Percentiles rank a stretch among this genome's conserved stretches.
Evolutionary conservation across 805 yeast species (phyloP).

Genomic region (Wickerhamomyces hampshirensis): DNA sequence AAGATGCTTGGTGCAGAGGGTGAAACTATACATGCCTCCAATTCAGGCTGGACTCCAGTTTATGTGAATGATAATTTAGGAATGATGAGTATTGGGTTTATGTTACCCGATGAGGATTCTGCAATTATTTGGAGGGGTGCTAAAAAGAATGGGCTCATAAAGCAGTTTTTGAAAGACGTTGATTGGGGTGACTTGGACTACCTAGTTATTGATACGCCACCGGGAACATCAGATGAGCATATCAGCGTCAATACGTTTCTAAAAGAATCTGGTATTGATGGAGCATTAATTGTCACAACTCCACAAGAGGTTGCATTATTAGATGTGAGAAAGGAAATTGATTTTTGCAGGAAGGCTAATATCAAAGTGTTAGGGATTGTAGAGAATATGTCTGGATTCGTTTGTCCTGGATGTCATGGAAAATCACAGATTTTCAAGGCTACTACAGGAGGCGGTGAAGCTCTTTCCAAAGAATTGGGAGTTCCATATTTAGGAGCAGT

Average conservation of each 20-base stretch:
- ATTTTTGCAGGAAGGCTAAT: slow-evolving; percentile 88
- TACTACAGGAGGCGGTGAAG: slow-evolving; percentile 95
- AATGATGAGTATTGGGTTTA: slow-evolving; percentile 90
- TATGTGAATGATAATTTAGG: slow-evolving; percentile 94
- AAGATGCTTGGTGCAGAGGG: slow-evolving; percentile 89
- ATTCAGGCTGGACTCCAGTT: slow-evolving; percentile 94
- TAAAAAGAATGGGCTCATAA: slow-evolving; percentile 90
- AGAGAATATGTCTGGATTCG: slow-evolving; percentile 98
- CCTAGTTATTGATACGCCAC: slow-evolving; percentile 92
- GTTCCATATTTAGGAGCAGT: slow-evolving; percentile 86
- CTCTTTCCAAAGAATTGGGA: slow-evolving; percentile 71
- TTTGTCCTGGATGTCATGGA: slow-evolving; percentile 90
- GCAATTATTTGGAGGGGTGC: slow-evolving; percentile 97
- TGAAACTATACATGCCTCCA: slow-evolving; percentile 83
- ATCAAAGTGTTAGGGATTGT: slow-evolving; percentile 85
- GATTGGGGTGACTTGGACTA: slow-evolving; percentile 92
- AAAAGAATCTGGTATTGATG: slow-evolving; percentile 89
- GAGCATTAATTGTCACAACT: slow-evolving; percentile 91
- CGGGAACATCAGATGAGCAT: slow-evolving; percentile 98
- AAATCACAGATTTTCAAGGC: slow-evolving; percentile 88
- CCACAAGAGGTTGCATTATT: slow-evolving; percentile 96
- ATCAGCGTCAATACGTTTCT: slow-evolving; percentile 81
- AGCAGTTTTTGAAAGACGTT: slow-evolving; percentile 90
- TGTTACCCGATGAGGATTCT: slow-evolving; percentile 89
- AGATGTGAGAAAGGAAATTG: slow-evolving; percentile 94